Percentiles rank a stretch among this genome's conserved stretches.
Conservation (phyloP, 371 early-diverging fungal genomes). For the Mucor plumbeus region DNA sequence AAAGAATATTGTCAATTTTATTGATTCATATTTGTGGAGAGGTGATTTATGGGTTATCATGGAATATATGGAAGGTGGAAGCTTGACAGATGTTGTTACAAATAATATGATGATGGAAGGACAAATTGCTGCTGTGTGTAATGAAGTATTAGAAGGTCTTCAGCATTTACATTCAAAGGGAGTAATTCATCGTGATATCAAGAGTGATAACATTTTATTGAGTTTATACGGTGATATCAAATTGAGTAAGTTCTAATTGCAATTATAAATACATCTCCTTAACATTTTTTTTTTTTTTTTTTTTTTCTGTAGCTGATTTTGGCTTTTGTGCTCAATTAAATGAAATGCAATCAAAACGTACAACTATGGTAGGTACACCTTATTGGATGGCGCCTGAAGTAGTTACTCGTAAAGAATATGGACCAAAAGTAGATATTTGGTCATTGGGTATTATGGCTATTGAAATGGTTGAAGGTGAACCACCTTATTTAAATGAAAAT, state of each 20-base stretch:
- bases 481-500: slow-evolving; percentile 96
- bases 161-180: slow-evolving; percentile 92
- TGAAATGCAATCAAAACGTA: slow-evolving; percentile 79
- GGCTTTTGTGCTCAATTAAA: slow-evolving; percentile 95
- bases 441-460: slow-evolving; percentile 97
- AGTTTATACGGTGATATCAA: slow-evolving; percentile 90
- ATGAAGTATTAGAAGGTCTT: slow-evolving; percentile 90
- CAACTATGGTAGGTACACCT: slow-evolving; percentile 93
- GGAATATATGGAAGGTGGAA: slow-evolving; percentile 98
- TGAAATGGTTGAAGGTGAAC: slow-evolving; percentile 93
- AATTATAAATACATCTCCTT: neutral
- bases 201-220: slow-evolving; percentile 95
- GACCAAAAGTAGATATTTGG: slow-evolving; percentile 97
- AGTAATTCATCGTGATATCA: slow-evolving; percentile 98
- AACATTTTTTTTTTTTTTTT: slow-evolving; percentile 6
- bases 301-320: slow-evolving; percentile 79
- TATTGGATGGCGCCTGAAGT: slow-evolving; percentile 99
- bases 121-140: slow-evolving; percentile 93
- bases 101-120: slow-evolving; percentile 93
- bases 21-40: slow-evolving; percentile 88
- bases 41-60: slow-evolving; percentile 94
- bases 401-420: slow-evolving; percentile 91
- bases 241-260: slow-evolving; percentile 65
- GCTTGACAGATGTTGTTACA: slow-evolving; percentile 91
- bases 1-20: slow-evolving; percentile 95